A percentile compares a stretch with the other conserved stretches of the same genome.
phyloP scores from a whole-genome alignment of 2,329 filamentous ascomycete species.

The Phaeosphaeria sp. region DNA sequence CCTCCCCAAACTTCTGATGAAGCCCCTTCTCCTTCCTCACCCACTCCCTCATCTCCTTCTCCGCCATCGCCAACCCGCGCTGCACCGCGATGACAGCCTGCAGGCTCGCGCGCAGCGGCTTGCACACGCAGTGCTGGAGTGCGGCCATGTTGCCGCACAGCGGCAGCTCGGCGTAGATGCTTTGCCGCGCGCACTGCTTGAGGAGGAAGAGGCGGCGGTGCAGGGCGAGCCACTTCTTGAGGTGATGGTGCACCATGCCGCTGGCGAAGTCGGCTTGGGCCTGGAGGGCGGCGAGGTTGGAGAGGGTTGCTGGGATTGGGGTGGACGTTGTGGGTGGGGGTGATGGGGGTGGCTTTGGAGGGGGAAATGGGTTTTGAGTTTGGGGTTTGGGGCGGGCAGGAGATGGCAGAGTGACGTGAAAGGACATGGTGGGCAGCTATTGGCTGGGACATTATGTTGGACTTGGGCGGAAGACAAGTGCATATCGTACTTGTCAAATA shows the following conservation, averaged over 20 bases:
- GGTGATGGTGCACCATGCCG: neutral
- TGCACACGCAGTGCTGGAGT: neutral
- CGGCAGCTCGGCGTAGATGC: neutral
- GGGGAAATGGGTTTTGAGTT: neutral
- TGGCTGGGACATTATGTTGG: no score
- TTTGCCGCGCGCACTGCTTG: neutral
- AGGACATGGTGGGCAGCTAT: no score
- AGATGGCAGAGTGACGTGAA: neutral
- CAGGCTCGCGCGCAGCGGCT: neutral
- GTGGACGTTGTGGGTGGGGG: neutral
- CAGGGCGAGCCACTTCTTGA: neutral
- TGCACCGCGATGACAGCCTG: neutral
- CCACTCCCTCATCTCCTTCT: neutral
- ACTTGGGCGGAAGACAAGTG: neutral
- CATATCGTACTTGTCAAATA: neutral
- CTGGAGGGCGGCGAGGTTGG: neutral
- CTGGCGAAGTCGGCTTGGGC: neutral
- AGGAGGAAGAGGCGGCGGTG: neutral
- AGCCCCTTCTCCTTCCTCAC: neutral
- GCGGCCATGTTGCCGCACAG: neutral
- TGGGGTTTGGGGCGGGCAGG: neutral
- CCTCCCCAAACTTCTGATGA: neutral
- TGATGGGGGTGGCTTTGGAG: neutral
- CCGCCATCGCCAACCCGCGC: neutral
- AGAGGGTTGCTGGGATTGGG: neutral